These are phyloP conservation scores for Racocetra persica DNA, from an alignment of 371 early-diverging fungal species.

Conservation along the genomic window DNA sequence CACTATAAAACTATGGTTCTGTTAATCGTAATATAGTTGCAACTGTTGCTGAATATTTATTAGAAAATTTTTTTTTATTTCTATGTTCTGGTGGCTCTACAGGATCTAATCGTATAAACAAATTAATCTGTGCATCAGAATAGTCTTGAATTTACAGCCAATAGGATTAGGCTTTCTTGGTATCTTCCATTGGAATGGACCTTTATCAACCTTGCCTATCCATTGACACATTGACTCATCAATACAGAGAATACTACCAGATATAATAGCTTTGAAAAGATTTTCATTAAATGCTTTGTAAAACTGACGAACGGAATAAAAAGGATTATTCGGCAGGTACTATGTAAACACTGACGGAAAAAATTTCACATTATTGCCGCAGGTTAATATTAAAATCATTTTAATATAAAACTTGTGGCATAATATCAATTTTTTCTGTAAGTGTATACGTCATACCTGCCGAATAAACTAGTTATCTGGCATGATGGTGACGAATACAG, in stretches of 20 bases:
- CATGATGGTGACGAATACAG: no score
- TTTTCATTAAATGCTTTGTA: not conserved
- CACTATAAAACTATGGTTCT: not conserved
- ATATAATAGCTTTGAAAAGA: not conserved
- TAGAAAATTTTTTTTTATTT: not conserved
- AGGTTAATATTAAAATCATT: no score
- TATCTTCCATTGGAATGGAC: conserved; percentile 41
- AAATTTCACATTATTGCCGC: no score
- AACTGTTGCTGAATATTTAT: not conserved
- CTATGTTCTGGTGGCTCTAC: not conserved
- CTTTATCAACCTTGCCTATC: conserved; percentile 31
- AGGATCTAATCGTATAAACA: conserved; percentile 35
- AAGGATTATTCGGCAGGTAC: no score
- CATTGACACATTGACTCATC: conserved; percentile 46
- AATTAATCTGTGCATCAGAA: conserved; percentile 21
- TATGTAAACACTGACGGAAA: no score
- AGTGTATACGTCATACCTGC: no score
- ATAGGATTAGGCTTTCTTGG: conserved; percentile 45
- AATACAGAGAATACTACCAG: conserved; percentile 29
- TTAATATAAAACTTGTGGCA: no score
- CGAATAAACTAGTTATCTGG: no score
- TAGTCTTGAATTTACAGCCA: conserved; percentile 43
- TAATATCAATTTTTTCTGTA: no score
- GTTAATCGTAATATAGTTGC: not conserved
- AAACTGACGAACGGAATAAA: not conserved